Percentiles rank a stretch among this genome's conserved stretches.
phyloP scores from a whole-genome alignment of 2,329 filamentous ascomycete species.

The Hymenoscyphus repandus region DNA sequence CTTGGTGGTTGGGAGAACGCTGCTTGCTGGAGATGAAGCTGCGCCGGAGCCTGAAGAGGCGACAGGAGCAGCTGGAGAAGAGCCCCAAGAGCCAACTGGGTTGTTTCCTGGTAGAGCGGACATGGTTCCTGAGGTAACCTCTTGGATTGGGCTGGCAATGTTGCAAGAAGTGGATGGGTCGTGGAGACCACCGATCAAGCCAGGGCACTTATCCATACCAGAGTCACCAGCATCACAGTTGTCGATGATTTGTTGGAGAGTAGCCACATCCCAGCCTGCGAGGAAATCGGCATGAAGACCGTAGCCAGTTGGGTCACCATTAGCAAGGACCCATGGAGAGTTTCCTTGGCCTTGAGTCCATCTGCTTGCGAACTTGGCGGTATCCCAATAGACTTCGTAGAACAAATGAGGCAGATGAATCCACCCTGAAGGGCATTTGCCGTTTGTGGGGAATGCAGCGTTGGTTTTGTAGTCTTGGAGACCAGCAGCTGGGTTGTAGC shows the following conservation, averaged over 20 bases:
- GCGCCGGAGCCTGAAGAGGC: not conserved
- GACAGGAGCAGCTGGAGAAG: constrained; percentile 6
- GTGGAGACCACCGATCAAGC: constrained; percentile 50
- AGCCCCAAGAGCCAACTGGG: constrained; percentile 46
- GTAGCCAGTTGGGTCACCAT: constrained; percentile 71
- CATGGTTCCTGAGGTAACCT: constrained; percentile 41
- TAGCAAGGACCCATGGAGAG: constrained; percentile 72
- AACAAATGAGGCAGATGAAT: constrained; percentile 69
- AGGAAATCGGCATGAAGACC: constrained; percentile 79
- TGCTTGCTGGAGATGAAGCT: not conserved
- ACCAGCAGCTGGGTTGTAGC: constrained; percentile 68
- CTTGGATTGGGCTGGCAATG: constrained; percentile 42
- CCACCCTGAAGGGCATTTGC: constrained; percentile 68
- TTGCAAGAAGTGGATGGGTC: constrained; percentile 43
- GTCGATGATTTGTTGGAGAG: constrained; percentile 67
- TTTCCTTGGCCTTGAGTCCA: constrained; percentile 55
- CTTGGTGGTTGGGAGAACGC: not conserved
- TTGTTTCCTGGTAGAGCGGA: constrained; percentile 50
- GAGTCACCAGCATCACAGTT: constrained; percentile 59
- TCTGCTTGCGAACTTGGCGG: constrained; percentile 55
- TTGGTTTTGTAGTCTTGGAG: constrained; percentile 55
- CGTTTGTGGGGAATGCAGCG: constrained; percentile 70
- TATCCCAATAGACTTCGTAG: constrained; percentile 83
- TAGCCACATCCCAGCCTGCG: constrained; percentile 65
- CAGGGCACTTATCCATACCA: constrained; percentile 59